Conservation (phyloP, 306 rosid species). For the Astragalus glycyphyllos region DNA sequence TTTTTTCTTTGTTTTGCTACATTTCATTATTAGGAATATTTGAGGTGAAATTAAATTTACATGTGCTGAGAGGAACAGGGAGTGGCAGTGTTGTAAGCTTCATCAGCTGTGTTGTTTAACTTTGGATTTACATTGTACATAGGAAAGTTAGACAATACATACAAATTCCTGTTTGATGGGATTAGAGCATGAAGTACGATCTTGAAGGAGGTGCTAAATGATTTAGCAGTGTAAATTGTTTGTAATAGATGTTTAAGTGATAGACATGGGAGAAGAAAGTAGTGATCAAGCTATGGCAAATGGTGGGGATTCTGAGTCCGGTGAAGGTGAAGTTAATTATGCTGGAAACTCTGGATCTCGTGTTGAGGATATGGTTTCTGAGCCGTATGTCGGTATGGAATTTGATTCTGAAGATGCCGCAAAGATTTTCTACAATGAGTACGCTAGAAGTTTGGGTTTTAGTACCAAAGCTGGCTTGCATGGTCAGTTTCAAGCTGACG, state of each 20-base stretch:
- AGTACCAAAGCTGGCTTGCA: conserved; percentile 61
- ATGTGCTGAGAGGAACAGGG: background rate
- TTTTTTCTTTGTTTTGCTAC: background rate
- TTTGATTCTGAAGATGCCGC: conserved; percentile 83
- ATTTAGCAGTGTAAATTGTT: conserved; percentile 38
- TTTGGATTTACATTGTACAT: conserved; percentile 27
- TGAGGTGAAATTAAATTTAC: conserved; percentile 16
- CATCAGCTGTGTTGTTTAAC: conserved; percentile 29
- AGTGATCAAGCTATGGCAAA: conserved; percentile 57
- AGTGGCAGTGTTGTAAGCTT: conserved; percentile 16
- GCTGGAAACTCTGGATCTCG: conserved; percentile 53
- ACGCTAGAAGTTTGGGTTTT: conserved; percentile 77
- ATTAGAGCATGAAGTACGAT: conserved; percentile 34
- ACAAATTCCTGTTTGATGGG: conserved; percentile 31
- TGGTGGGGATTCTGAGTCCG: conserved; percentile 50
- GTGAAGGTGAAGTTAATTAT: conserved; percentile 55
- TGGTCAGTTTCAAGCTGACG: conserved; percentile 62
- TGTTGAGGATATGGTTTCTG: conserved; percentile 51
- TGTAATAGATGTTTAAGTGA: conserved; percentile 72
- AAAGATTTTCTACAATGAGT: conserved; percentile 66
- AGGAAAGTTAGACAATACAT: conserved; percentile 28
- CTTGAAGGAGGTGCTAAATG: conserved; percentile 21
- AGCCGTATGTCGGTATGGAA: conserved; percentile 81
- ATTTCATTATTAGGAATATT: conserved; percentile 28
- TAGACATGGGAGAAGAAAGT: conserved; percentile 65